Conservation (phyloP, 164 flowering plant species). For the Dillenia turbinata region DNA sequence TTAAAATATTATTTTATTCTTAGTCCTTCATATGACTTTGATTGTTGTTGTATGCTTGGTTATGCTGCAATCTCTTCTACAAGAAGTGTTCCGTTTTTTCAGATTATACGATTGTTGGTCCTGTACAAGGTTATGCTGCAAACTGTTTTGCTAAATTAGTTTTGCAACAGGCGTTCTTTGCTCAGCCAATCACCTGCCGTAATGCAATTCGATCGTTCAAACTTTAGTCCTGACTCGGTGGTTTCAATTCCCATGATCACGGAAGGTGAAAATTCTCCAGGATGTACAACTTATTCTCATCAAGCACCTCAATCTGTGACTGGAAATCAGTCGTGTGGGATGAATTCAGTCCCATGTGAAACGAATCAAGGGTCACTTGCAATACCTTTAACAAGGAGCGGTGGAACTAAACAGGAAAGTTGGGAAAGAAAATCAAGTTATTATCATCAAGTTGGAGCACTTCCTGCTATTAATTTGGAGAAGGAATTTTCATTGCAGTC, state of each 20-base stretch:
- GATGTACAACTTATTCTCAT: constrained; percentile 19
- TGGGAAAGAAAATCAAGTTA: constrained; percentile 57
- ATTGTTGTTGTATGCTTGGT: not conserved
- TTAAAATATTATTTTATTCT: no score
- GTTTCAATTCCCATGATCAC: constrained; percentile 17
- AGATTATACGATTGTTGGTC: no score
- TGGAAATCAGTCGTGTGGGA: constrained; percentile 19
- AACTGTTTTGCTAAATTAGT: not conserved
- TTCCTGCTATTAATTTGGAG: constrained; percentile 35
- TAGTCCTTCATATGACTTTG: not conserved
- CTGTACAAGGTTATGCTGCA: no score
- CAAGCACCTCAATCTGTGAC: constrained; percentile 28
- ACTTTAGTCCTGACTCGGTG: constrained; percentile 28
- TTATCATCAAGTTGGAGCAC: constrained; percentile 18
- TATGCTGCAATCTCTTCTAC: no score
- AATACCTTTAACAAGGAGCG: constrained; percentile 17
- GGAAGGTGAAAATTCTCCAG: constrained; percentile 32
- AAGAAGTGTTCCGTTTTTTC: no score
- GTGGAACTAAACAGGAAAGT: constrained; percentile 23
- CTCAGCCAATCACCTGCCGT: constrained; percentile 73
- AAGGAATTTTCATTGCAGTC: constrained; percentile 24
- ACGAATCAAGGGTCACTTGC: constrained; percentile 15
- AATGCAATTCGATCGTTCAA: constrained; percentile 16
- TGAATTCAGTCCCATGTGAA: constrained; percentile 18
- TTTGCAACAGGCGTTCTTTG: constrained; percentile 70